Evolutionary conservation across 768 basidiomycete genomes (phyloP).

Genomic region (Hygrophoropsis aurantiaca): DNA sequence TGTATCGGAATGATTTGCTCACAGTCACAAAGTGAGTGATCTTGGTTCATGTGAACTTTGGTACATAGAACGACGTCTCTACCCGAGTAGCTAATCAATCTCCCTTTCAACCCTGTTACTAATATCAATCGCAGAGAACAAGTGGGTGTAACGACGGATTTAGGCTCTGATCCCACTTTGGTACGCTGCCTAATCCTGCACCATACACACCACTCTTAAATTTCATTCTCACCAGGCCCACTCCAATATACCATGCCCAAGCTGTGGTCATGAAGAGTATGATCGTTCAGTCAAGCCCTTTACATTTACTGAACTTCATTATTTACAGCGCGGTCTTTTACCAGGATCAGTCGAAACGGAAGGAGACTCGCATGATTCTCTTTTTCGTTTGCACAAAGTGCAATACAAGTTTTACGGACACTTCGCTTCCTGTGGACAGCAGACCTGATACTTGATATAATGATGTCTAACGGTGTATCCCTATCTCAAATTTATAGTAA

Average conservation of each 20-base stretch:
- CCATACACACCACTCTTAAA: neutral
- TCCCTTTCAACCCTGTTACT: too few relatives aligned
- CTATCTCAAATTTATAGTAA: too few relatives aligned
- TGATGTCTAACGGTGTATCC: too few relatives aligned
- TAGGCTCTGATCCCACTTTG: slow-evolving; percentile 88
- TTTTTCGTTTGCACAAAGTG: slow-evolving; percentile 90
- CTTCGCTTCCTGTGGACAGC: slow-evolving; percentile 51
- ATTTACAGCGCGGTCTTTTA: slow-evolving; percentile 82
- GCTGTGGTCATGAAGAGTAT: slow-evolving; percentile 81
- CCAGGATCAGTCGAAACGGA: slow-evolving; percentile 96
- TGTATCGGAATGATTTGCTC: slow-evolving; percentile 90
- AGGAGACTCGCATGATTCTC: slow-evolving; percentile 92
- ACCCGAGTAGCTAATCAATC: too few relatives aligned
- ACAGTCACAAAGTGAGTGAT: slow-evolving; percentile 82
- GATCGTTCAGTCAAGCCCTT: slow-evolving; percentile 28
- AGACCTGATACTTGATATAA: slow-evolving; percentile 24
- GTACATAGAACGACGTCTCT: too few relatives aligned
- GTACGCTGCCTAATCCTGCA: slow-evolving; percentile 37
- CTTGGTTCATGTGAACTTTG: neutral
- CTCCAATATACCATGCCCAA: slow-evolving; percentile 79
- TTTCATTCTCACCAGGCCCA: slow-evolving; percentile 57
- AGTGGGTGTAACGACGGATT: slow-evolving; percentile 85
- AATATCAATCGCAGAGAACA: slow-evolving; percentile 69
- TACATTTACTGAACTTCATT: slow-evolving; percentile 3
- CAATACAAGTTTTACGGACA: slow-evolving; percentile 73